phyloP scores from a whole-genome alignment of 2,329 filamentous ascomycete genomes.

The Monilinia vaccinii-corymbosi region DNA sequence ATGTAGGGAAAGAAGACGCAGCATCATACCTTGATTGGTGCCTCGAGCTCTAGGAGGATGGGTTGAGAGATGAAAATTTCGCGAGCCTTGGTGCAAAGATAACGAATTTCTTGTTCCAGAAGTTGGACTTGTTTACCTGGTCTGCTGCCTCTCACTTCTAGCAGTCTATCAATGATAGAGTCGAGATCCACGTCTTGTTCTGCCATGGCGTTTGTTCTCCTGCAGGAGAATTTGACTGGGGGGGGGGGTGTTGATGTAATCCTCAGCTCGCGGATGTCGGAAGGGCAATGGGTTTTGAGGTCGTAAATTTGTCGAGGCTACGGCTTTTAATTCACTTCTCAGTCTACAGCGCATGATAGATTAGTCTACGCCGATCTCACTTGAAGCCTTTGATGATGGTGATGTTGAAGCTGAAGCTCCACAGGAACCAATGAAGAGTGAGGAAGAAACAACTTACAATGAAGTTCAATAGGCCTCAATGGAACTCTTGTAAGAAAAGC shows the following conservation, averaged over 20 bases:
- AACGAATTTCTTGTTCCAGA: conserved; percentile 91
- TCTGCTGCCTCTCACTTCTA: conserved; percentile 95
- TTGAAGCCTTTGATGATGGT: background rate
- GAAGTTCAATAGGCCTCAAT: conserved; percentile 9
- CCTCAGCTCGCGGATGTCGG: conserved; percentile 20
- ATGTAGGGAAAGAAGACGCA: no score
- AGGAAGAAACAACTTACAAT: conserved; percentile 5
- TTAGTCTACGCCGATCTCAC: background rate
- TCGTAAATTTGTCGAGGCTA: background rate
- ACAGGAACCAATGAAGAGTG: background rate
- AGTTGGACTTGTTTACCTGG: conserved; percentile 98
- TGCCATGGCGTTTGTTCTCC: conserved; percentile 47
- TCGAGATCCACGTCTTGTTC: conserved; percentile 95
- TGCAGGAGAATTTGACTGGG: conserved; percentile 25
- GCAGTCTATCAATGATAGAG: conserved; percentile 96
- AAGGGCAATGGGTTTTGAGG: background rate
- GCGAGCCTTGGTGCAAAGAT: conserved; percentile 93
- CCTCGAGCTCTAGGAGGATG: conserved; percentile 93
- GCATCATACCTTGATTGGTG: conserved; percentile 82
- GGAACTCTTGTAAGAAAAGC: background rate
- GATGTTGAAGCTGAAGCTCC: background rate
- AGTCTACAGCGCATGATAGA: background rate
- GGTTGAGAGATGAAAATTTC: conserved; percentile 99
- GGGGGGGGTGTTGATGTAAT: conserved; percentile 24
- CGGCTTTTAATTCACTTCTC: conserved; percentile 6